Conservation (phyloP, 1,284 basidiomycete species). For the Cerrena zonata region DNA sequence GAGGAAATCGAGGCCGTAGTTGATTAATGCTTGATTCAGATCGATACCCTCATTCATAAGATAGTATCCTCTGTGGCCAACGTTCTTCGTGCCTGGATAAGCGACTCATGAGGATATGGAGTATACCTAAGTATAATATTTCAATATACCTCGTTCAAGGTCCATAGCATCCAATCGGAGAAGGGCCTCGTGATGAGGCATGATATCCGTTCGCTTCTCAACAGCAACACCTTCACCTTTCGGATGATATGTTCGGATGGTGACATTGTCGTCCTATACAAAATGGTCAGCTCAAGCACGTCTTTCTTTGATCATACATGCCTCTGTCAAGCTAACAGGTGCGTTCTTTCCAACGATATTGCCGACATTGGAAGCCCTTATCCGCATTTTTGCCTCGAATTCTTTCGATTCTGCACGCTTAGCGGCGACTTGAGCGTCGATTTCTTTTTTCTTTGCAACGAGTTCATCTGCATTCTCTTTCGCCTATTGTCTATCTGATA, state of each 20-base stretch:
- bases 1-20: constrained; percentile 92
- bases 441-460: constrained; percentile 70
- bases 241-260: constrained; percentile 82
- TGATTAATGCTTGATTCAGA: constrained; percentile 93
- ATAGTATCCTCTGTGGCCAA: constrained; percentile 95
- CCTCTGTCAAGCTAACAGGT: constrained; percentile 86
- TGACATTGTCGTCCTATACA: constrained; percentile 81
- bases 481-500: constrained; percentile 51
- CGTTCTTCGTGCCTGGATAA: constrained; percentile 75
- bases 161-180: constrained; percentile 92
- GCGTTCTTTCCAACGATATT: constrained; percentile 89
- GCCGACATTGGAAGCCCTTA: constrained; percentile 78
- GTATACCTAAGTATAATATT: no score
- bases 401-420: constrained; percentile 75
- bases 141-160: constrained; percentile 79
- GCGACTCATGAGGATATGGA: not conserved
- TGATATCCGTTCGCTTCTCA: constrained; percentile 67
- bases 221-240: constrained; percentile 62
- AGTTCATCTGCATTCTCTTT: constrained; percentile 89
- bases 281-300: constrained; percentile 1
- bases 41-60: constrained; percentile 93
- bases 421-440: constrained; percentile 76
- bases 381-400: constrained; percentile 73
- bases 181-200: constrained; percentile 95
- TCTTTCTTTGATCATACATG: constrained; percentile 27